These are phyloP conservation scores for Monocercomonoides exilis DNA, from an alignment of 78 protist species.

Conservation along the genomic window DNA sequence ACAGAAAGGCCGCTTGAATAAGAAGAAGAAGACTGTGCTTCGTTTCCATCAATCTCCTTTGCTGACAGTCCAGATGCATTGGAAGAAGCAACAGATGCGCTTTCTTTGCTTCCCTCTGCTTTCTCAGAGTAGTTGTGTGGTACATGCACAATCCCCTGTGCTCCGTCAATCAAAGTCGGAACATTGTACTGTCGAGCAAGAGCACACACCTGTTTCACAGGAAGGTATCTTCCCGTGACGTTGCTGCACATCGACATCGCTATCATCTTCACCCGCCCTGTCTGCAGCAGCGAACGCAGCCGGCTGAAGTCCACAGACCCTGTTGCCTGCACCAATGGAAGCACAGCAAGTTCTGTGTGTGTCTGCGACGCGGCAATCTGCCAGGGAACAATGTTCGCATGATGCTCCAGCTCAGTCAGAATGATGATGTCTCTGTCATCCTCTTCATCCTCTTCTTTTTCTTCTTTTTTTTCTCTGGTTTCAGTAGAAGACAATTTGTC, in stretches of 20 bases:
- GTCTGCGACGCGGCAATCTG: conserved; percentile 20
- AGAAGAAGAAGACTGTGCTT: no score
- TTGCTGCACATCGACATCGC: conserved; percentile 31
- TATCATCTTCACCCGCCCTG: conserved; percentile 20
- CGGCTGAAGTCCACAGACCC: conserved; percentile 8
- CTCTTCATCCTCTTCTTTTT: no score
- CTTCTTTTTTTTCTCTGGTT: neutral
- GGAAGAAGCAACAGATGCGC: no score
- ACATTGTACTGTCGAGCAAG: conserved; percentile 19
- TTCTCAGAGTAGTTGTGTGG: neutral
- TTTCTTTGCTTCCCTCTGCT: neutral
- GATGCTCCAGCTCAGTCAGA: conserved; percentile 43
- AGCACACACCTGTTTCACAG: neutral
- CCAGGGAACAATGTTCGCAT: conserved; percentile 50
- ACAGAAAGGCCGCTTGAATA: no score
- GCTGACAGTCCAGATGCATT: no score
- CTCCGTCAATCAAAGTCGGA: conserved; percentile 29
- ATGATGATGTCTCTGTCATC: conserved; percentile 29
- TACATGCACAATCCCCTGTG: conserved; percentile 28
- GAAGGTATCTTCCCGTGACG: conserved; percentile 30
- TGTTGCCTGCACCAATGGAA: neutral
- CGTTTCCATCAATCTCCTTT: conserved; percentile 15
- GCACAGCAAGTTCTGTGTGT: neutral
- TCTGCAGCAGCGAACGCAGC: neutral
- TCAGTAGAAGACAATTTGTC: no score